Percentiles rank a stretch among this genome's conserved stretches.
phyloP scores from a whole-genome alignment of 2,329 filamentous ascomycete species.

The Cytospora schulzeri region DNA sequence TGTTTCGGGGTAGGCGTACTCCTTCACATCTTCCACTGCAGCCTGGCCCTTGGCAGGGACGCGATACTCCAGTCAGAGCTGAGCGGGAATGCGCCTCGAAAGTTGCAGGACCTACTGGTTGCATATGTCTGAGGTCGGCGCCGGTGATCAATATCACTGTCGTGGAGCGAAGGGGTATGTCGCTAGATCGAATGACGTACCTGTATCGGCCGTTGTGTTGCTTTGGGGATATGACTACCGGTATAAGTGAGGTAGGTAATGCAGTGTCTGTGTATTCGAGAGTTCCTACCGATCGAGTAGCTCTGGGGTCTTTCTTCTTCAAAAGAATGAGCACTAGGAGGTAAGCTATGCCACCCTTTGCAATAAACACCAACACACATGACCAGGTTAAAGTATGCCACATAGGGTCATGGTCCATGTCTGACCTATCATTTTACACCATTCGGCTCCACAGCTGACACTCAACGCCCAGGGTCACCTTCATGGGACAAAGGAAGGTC shows the following conservation, averaged over 20 bases:
- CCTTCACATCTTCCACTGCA: constrained; percentile 35
- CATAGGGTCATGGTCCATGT: background rate
- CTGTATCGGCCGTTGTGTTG: background rate
- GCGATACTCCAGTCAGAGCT: constrained; percentile 33
- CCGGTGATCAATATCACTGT: constrained; percentile 43
- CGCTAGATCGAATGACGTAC: constrained; percentile 22
- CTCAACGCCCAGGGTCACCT: background rate
- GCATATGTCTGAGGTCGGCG: constrained; percentile 44
- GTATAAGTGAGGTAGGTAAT: no score
- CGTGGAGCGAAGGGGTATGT: constrained; percentile 39
- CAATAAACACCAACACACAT: background rate
- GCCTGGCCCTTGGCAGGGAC: constrained; percentile 37
- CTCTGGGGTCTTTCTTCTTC: no score
- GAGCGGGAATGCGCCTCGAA: constrained; percentile 37
- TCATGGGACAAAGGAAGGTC: no score
- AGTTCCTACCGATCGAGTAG: no score
- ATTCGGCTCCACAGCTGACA: constrained; percentile 2
- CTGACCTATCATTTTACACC: constrained; percentile 13
- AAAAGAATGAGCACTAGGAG: no score
- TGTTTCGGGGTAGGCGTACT: constrained; percentile 12
- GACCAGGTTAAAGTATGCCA: background rate
- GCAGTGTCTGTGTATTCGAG: no score
- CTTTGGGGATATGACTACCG: no score
- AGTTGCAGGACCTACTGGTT: constrained; percentile 42
- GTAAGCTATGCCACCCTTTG: background rate